These are phyloP conservation scores for Conticribra weissflogii DNA, from an alignment of 108 stramenopile species.

Conservation along the genomic window DNA sequence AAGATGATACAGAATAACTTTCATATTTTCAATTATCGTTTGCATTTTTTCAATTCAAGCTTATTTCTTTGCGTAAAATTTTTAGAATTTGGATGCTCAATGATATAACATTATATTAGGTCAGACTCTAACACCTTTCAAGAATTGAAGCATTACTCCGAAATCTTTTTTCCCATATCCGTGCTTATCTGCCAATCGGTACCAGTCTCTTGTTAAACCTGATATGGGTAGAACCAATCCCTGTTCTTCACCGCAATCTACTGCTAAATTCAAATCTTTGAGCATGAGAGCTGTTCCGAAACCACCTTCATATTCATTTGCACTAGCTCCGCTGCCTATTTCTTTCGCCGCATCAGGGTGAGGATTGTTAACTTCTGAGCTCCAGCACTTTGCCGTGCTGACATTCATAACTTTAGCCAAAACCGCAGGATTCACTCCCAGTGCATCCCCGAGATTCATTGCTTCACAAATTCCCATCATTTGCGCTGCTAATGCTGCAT, in stretches of 20 bases:
- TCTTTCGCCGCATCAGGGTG: slow-evolving; percentile 67
- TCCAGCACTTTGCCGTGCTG: slow-evolving; percentile 94
- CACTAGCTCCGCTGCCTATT: slow-evolving; percentile 73
- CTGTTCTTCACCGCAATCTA: slow-evolving; percentile 59
- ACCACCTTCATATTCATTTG: slow-evolving; percentile 69
- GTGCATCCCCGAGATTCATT: slow-evolving; percentile 86
- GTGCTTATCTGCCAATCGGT: slow-evolving; percentile 49
- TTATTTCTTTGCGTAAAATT: too few relatives aligned
- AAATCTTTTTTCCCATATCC: slow-evolving; percentile 79
- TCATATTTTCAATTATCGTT: too few relatives aligned
- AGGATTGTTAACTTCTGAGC: slow-evolving; percentile 93
- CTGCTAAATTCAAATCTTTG: slow-evolving; percentile 87
- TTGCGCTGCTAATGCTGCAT: slow-evolving; percentile 88
- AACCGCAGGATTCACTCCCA: slow-evolving; percentile 89
- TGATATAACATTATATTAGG: too few relatives aligned
- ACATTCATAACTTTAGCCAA: slow-evolving; percentile 91
- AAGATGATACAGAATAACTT: slow-evolving; percentile 3
- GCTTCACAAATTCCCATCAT: slow-evolving; percentile 95
- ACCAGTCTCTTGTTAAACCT: slow-evolving; percentile 63
- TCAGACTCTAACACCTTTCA: slow-evolving; percentile 32
- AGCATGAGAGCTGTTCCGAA: slow-evolving; percentile 84
- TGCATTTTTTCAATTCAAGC: too few relatives aligned
- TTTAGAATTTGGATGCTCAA: too few relatives aligned
- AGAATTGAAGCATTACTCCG: slow-evolving; percentile 71
- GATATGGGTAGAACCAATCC: slow-evolving; percentile 69